These are phyloP conservation scores for Pachyrhizus erosus DNA, from an alignment of 306 rosid genomes.

Conservation along the genomic window DNA sequence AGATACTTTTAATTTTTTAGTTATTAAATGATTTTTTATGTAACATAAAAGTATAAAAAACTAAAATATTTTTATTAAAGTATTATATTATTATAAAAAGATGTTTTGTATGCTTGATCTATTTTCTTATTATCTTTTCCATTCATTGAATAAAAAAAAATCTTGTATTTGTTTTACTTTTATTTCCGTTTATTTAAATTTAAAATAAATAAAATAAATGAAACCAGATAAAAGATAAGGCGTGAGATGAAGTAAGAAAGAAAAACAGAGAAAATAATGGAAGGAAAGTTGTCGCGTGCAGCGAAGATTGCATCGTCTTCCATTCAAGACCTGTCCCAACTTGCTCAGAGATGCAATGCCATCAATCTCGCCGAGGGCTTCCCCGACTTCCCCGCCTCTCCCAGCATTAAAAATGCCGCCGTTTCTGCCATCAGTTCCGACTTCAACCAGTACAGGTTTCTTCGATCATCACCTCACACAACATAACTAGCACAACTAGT, in stretches of 20 bases:
- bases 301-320: conserved; percentile 78
- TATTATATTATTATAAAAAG: too few species aligned
- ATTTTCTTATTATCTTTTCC: too few species aligned
- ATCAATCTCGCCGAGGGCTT: conserved; percentile 93
- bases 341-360: conserved; percentile 77
- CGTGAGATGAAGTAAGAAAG: not conserved
- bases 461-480: not conserved
- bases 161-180: too few species aligned
- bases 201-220: too few species aligned
- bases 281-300: conserved; percentile 57
- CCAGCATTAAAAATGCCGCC: conserved; percentile 71
- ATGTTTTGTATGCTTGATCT: too few species aligned
- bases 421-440: conserved; percentile 78
- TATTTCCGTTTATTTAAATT: too few species aligned
- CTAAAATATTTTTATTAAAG: too few species aligned
- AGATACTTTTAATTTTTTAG: too few species aligned
- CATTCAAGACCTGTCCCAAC: conserved; percentile 78
- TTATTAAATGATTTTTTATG: too few species aligned
- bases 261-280: conserved; percentile 48
- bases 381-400: conserved; percentile 87
- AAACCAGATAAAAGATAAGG: not conserved
- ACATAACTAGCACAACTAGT: not conserved
- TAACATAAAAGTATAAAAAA: too few species aligned
- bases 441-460: conserved; percentile 77
- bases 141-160: too few species aligned